Base-by-base conservation (phyloP, 352 stramenopile genomes). In the Globisporangium recalcitrans region DNA sequence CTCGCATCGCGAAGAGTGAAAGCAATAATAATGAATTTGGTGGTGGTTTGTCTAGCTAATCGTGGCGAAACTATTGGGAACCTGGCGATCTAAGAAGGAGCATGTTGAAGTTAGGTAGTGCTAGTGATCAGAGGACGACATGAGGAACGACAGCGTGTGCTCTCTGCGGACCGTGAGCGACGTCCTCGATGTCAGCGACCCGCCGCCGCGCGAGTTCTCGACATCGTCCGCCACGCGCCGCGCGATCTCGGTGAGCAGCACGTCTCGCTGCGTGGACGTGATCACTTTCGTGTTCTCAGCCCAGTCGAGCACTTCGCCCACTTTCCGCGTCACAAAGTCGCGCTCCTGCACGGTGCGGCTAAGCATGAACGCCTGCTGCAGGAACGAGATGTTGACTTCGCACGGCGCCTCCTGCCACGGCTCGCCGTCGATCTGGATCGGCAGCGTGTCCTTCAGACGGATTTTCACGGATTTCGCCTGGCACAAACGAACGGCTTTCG, bases 341-440 rank as follows among this genome's bases (percentile, higher is more conserved):
- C 81, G 76, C 63, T 94, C 85, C 38, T 89, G 69, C 2, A 89
- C 77, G 19, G 81, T 90, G 26, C 80, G 79, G 22, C 80, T 88
- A 19, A 94, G 80, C 85, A 94, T 94, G 67, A 92, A 90, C 10
- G 85, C 81, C 64, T 94, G 80, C 53, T 95, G 81, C 47, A 90
- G 76, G 66, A 87, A 92, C 19, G 78, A 77, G 52, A 98, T 90
- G 24, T 82, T 70, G 40, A 98, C 68, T 10, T 85, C 83, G 38
- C 85, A 92, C 19, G 74, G 73, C 34, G 73, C 78, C 70, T 98
- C 94, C 61, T 88, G 75, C 94, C 94, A 98, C 19, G 95, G 95
- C 74, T 98, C 95, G 9, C 95, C 95, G 65, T 98, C 95, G 42
- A 98, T 93, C 70, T 98, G 95, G 44, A 98, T 63, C 2, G 85